phyloP scores from a whole-genome alignment of 148 eudicot genomes.

The Amaranthus hypochondriacus region DNA sequence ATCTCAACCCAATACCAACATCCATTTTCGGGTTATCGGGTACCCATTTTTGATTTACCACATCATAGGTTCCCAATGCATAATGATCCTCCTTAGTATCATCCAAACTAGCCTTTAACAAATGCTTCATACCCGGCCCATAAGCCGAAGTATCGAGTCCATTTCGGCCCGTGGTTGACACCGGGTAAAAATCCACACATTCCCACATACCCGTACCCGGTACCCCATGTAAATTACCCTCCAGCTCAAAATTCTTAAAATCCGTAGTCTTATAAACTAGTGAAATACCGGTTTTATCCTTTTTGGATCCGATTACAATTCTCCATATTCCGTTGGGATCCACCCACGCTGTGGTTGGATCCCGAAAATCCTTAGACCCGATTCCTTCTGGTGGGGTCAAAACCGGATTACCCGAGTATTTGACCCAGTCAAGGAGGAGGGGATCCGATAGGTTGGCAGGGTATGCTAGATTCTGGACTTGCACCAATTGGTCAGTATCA shows the following conservation, averaged over 20 bases:
- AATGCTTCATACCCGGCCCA: constrained; percentile 68
- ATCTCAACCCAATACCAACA: constrained; percentile 70
- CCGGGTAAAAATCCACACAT: constrained; percentile 86
- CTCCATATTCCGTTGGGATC: constrained; percentile 74
- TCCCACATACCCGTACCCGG: constrained; percentile 98
- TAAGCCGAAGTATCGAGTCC: constrained; percentile 69
- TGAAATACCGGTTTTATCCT: constrained; percentile 56
- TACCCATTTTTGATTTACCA: constrained; percentile 48
- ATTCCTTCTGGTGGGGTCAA: constrained; percentile 75
- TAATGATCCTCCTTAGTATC: constrained; percentile 60
- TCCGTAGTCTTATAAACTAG: constrained; percentile 56
- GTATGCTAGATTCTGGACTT: constrained; percentile 84
- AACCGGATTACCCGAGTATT: constrained; percentile 69
- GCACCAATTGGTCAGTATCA: constrained; percentile 47
- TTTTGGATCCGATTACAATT: constrained; percentile 61
- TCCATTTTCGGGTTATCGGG: constrained; percentile 76
- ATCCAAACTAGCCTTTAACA: constrained; percentile 77
- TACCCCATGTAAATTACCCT: constrained; percentile 54
- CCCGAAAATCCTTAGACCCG: constrained; percentile 57
- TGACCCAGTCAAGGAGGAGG: constrained; percentile 75
- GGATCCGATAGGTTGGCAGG: constrained; percentile 91
- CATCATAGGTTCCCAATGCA: constrained; percentile 65
- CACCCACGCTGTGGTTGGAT: constrained; percentile 86
- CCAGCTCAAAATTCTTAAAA: constrained; percentile 50
- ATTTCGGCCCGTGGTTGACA: constrained; percentile 39